phyloP scores from a whole-genome alignment of 352 stramenopile genomes.

The Phytophthora chlamydospora region DNA sequence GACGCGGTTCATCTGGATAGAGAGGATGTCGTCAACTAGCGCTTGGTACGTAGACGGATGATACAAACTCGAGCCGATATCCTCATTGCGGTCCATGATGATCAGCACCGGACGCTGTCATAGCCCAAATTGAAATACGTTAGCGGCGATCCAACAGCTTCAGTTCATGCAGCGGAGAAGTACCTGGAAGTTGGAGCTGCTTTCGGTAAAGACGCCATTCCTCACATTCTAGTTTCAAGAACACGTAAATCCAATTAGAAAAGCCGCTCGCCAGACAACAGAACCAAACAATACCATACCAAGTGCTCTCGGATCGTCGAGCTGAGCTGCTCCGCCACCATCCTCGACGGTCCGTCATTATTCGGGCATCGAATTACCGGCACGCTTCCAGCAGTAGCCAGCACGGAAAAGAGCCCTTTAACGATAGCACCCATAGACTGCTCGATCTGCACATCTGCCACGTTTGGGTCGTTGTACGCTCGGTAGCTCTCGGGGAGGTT shows the following conservation, averaged over 20 bases:
- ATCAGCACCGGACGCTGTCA: constrained; percentile 93
- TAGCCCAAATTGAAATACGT: constrained; percentile 7
- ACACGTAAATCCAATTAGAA: constrained; percentile 5
- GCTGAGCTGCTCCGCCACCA: constrained; percentile 95
- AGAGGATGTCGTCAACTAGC: constrained; percentile 96
- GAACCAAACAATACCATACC: constrained; percentile 24
- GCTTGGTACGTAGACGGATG: constrained; percentile 95
- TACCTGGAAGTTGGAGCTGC: constrained; percentile 71
- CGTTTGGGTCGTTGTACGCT: constrained; percentile 92
- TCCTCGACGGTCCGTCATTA: constrained; percentile 94
- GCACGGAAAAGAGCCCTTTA: constrained; percentile 91
- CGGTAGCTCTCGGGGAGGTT: constrained; percentile 94
- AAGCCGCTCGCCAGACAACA: background rate
- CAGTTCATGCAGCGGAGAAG: background rate
- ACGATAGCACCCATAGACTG: constrained; percentile 76
- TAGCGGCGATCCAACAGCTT: constrained; percentile 6
- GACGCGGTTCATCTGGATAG: constrained; percentile 96
- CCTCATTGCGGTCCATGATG: constrained; percentile 97
- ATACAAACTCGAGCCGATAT: constrained; percentile 95
- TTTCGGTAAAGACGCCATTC: constrained; percentile 74
- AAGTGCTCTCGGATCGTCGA: constrained; percentile 80
- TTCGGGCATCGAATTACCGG: constrained; percentile 96
- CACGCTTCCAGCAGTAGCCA: constrained; percentile 92
- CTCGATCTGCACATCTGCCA: constrained; percentile 83
- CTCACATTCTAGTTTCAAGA: constrained; percentile 45